Percentiles rank a stretch among this genome's conserved stretches.
phyloP scores from a whole-genome alignment of 2,329 filamentous ascomycete genomes.

The Colletotrichum sp. region DNA sequence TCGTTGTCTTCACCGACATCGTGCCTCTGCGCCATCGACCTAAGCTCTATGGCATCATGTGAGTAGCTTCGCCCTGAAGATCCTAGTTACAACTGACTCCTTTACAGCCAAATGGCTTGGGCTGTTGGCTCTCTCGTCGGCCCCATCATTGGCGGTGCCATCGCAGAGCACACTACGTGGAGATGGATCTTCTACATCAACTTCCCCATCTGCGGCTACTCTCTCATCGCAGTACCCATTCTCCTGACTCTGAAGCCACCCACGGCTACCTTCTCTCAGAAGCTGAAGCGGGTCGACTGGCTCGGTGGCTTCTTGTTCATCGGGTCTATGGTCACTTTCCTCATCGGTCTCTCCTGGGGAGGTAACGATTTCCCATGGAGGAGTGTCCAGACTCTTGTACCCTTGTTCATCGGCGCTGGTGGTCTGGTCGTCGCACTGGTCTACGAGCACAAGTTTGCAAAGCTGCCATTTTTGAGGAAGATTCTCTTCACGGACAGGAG shows the following conservation, averaged over 20 bases:
- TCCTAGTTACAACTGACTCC: background rate
- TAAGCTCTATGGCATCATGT: conserved; percentile 43
- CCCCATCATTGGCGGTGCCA: conserved; percentile 41
- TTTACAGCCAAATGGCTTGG: conserved; percentile 34
- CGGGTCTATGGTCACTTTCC: conserved; percentile 44
- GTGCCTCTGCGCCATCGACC: conserved; percentile 45
- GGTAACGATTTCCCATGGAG: conserved; percentile 49
- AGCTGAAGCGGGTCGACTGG: conserved; percentile 48
- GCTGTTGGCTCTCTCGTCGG: conserved; percentile 45
- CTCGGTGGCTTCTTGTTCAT: conserved; percentile 51
- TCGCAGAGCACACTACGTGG: conserved; percentile 43
- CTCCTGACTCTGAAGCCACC: conserved; percentile 44
- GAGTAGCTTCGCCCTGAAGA: conserved; percentile 15
- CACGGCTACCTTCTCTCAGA: conserved; percentile 33
- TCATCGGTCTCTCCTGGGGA: conserved; percentile 53
- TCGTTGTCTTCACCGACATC: conserved; percentile 47
- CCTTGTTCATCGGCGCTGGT: conserved; percentile 45
- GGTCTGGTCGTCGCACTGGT: conserved; percentile 40
- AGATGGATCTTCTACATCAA: conserved; percentile 55
- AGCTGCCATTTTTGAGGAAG: conserved; percentile 35
- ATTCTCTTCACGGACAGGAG: conserved; percentile 32
- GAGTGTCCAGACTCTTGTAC: conserved; percentile 41
- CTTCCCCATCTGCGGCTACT: conserved; percentile 46
- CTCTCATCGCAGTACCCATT: conserved; percentile 42
- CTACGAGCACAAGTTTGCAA: conserved; percentile 39